Base-by-base conservation (phyloP, 768 basidiomycete genomes). In the Suillus ampliporus region DNA sequence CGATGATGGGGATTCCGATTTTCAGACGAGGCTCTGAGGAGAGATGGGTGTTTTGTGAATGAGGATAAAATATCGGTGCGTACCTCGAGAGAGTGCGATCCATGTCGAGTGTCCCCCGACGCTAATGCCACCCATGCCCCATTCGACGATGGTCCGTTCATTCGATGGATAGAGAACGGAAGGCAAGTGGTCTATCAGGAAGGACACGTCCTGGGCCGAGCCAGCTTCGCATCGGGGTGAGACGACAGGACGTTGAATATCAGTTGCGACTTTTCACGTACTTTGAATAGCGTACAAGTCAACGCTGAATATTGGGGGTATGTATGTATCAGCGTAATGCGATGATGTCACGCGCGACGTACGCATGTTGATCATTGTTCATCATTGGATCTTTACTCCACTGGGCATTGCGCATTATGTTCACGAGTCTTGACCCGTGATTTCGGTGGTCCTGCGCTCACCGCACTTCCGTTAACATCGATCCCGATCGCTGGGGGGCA, bases 81-180 rank as follows among this genome's bases (percentile, higher is more conserved):
- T 71, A 79, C 83, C 83, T 65, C 79, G 77, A 23, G 83, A 70
- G 40, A 93, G 82, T 2, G 82, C 78, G 35, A 90, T 81, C 94
- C 94, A 96, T 0, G 91, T 82, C 0, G 92, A 83, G 71, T 97
- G 94, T 0, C 94, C 94, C 1, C 94, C 95, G 1, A 97, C 84
- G 64, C 90, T 92, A 66, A 90, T 81, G 0, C 95, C 95, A 0
- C 85, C 83, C 4, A 90, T 80, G 13, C 86, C 86, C 89, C 90
- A 97, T 61, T 86, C 82, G 7, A 77, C 80, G 41, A 96, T 82
- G 17, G 69, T 71, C 31, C 85, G 80, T 66, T 93, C 88, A 14
- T 77, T 86, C 15, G 76, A 65, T 0, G 94, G 92, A 70, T 89
- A 96, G 10, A 96, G 73, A 69, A 89, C 89, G 0, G 86, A 74